These are phyloP conservation scores for Phytophthora europaea DNA, from an alignment of 352 stramenopile genomes.

Conservation along the genomic window DNA sequence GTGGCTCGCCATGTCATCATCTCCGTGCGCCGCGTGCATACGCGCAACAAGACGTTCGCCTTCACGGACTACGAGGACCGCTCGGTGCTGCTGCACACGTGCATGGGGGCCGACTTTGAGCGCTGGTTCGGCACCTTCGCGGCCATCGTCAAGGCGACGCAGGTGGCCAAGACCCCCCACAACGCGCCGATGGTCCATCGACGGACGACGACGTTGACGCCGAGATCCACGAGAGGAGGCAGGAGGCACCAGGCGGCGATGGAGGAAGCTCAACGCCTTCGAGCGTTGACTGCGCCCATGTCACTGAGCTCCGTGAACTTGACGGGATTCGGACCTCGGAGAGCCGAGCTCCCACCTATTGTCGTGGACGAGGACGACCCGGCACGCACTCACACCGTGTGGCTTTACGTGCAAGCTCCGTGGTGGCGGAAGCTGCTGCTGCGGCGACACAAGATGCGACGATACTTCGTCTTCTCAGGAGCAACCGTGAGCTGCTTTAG, in stretches of 20 bases:
- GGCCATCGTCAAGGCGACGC: constrained; percentile 42
- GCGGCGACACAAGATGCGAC: constrained; percentile 21
- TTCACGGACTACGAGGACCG: constrained; percentile 59
- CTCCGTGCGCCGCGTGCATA: constrained; percentile 42
- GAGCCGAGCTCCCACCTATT: constrained; percentile 13
- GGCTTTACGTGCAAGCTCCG: constrained; percentile 50
- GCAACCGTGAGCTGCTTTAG: constrained; percentile 58
- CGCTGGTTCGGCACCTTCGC: constrained; percentile 55
- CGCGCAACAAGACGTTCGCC: constrained; percentile 61
- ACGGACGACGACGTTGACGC: constrained; percentile 19
- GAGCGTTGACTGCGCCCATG: constrained; percentile 31
- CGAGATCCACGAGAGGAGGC: constrained; percentile 8
- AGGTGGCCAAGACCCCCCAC: constrained; percentile 39
- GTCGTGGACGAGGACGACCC: constrained; percentile 31
- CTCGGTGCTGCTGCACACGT: constrained; percentile 49
- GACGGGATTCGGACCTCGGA: neutral
- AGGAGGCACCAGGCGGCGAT: constrained; percentile 7
- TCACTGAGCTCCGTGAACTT: constrained; percentile 2
- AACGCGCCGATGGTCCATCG: neutral
- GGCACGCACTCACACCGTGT: constrained; percentile 35
- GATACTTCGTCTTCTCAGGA: constrained; percentile 57
- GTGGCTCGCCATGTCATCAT: constrained; percentile 54
- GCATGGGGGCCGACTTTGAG: constrained; percentile 57
- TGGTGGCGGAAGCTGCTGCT: constrained; percentile 47
- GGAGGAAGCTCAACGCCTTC: constrained; percentile 23